Conservation (phyloP, 1,284 basidiomycete species). For the Malassezia obtusa region DNA sequence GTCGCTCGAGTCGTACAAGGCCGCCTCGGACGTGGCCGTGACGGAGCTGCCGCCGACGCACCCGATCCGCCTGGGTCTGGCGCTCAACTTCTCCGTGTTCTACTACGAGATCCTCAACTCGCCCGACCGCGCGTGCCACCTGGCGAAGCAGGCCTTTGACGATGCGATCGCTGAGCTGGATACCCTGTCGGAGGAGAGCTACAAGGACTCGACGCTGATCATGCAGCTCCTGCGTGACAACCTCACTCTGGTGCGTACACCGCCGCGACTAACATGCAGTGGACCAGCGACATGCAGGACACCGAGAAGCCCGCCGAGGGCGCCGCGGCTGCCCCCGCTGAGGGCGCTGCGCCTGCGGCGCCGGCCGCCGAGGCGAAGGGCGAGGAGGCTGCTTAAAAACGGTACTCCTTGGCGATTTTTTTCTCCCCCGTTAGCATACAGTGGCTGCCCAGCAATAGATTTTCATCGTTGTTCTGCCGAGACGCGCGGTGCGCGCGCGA, state of each 20-base stretch:
- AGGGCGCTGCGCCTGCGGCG: slow-evolving; percentile 22
- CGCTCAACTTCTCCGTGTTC: slow-evolving; percentile 99
- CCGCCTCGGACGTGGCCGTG: slow-evolving; percentile 92
- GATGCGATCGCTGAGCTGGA: slow-evolving; percentile 99
- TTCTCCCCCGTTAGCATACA: slow-evolving; percentile 3
- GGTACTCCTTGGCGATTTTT: neutral
- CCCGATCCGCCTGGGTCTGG: slow-evolving; percentile 97
- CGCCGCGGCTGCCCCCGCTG: slow-evolving; percentile 29
- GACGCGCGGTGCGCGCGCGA: too few species aligned
- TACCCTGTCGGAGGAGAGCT: slow-evolving; percentile 97
- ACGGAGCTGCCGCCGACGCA: slow-evolving; percentile 97
- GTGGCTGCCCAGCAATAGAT: neutral
- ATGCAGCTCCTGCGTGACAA: slow-evolving; percentile 99
- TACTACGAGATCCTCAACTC: slow-evolving; percentile 99
- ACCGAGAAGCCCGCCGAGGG: slow-evolving; percentile 48
- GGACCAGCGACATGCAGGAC: slow-evolving; percentile 83
- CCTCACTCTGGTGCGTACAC: slow-evolving; percentile 59
- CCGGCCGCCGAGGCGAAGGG: slow-evolving; percentile 41
- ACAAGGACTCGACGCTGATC: slow-evolving; percentile 84
- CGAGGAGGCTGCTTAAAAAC: slow-evolving; percentile 45
- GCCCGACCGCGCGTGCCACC: slow-evolving; percentile 96
- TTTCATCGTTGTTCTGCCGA: neutral
- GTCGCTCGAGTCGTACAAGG: slow-evolving; percentile 98
- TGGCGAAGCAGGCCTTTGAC: slow-evolving; percentile 99
- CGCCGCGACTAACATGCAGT: too few species aligned